Evolutionary conservation across 495 filamentous ascomycete genomes (phyloP).

Genomic region (Lasiosphaeria miniovina): DNA sequence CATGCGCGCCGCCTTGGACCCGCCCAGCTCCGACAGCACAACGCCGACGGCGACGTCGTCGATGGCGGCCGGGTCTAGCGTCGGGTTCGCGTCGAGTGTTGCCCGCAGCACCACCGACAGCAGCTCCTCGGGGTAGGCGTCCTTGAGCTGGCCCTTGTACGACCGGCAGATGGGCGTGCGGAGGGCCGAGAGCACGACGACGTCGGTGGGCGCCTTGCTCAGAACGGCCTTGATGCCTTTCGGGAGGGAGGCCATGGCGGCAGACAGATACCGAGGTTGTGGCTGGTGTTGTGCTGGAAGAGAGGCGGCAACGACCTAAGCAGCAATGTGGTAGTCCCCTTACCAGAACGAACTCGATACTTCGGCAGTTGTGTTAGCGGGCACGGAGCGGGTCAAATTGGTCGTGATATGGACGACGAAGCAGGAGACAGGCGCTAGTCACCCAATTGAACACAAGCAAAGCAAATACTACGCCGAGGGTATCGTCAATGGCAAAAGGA

Average conservation of each 20-base stretch:
- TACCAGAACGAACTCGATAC: too few species aligned
- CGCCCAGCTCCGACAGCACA: constrained; percentile 86
- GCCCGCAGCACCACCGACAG: constrained; percentile 78
- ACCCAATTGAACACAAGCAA: too few species aligned
- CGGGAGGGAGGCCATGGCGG: constrained; percentile 33
- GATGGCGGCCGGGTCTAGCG: constrained; percentile 67
- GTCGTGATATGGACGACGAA: too few species aligned
- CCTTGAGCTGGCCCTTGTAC: constrained; percentile 77
- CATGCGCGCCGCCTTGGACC: constrained; percentile 89
- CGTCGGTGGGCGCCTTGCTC: constrained; percentile 73
- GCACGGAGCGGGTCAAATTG: too few species aligned
- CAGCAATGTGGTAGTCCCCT: too few species aligned
- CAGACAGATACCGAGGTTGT: neutral
- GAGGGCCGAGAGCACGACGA: constrained; percentile 84
- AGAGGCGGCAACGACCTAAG: too few species aligned
- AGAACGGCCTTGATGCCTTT: constrained; percentile 72
- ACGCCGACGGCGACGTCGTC: constrained; percentile 83
- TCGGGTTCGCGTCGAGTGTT: constrained; percentile 71
- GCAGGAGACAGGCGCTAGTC: too few species aligned
- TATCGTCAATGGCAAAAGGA: too few species aligned
- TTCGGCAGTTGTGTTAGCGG: too few species aligned
- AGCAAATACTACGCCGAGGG: too few species aligned
- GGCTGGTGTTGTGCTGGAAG: too few species aligned
- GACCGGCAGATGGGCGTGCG: constrained; percentile 83
- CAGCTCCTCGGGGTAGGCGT: constrained; percentile 87